Base-by-base conservation (phyloP, 1,284 basidiomycete species). In the Irpex rosettiformis region DNA sequence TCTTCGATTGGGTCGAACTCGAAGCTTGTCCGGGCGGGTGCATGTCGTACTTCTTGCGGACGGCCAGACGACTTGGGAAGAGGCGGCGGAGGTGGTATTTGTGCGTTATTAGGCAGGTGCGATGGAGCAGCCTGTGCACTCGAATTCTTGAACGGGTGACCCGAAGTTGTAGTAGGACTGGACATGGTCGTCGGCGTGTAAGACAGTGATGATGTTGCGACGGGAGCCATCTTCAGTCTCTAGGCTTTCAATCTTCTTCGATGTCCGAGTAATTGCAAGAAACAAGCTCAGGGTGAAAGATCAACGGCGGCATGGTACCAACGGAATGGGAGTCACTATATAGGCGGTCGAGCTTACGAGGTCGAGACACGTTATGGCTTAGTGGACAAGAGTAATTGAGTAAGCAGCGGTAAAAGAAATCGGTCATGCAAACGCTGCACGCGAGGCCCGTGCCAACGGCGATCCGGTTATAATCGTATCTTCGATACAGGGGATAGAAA, bases 1-100 rank as follows among this genome's bases (percentile, higher is more conserved):
- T 89, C 88, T 62, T 92, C 85, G 65, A 97, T 85, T 0, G 83
- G 65, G 69, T 96, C 93, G 66, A 88, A 85, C 1, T 69, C 65
- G 53, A 74, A 75, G 16, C 60, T 42, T 7, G 70, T 62, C 21
- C 73, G 68, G 10, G 59, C 42, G 1, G 69, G 67, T 0, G 63
- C 62, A 18, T 67, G 62, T 25, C 47, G 60, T 1, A 66, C 67
- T 56, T 68, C 65, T 40, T 63, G 62, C 28, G 73, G 73, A 21
- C 69, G 64, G 10, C 64, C 60, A 18, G 69, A 59, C 11, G 57
- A 48, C 16, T 60, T 59, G 5, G 69, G 66, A 24, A 7, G 61
- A 49, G 40, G 65, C 13, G 21, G 64, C 51, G 54, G 63, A 18
- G 59, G 21, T 56, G 64, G 47, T 58, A 61, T 61, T 56, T 64